A percentile compares a stretch with the other conserved stretches of the same genome.
phyloP scores from a whole-genome alignment of 106 monocot species.

The Amphibolis antarctica region DNA sequence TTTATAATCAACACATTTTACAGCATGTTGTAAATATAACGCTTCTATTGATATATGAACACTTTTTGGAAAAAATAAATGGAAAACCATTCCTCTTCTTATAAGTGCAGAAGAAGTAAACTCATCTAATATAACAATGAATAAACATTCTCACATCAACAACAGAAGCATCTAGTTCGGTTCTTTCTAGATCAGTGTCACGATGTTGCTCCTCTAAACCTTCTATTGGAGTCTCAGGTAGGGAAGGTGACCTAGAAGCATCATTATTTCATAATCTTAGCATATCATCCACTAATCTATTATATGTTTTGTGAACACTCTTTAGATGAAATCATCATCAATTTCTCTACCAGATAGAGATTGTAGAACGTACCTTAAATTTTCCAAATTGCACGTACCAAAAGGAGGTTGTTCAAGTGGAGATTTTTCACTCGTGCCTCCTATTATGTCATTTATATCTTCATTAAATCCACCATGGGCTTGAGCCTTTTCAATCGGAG shows the following conservation, averaged over 20 bases:
- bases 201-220: slow-evolving; percentile 18
- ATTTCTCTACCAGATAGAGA: slow-evolving; percentile 20
- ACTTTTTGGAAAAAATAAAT: neutral
- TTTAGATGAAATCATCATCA: slow-evolving; percentile 4
- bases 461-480: neutral
- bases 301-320: neutral
- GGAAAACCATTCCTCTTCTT: neutral
- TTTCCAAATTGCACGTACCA: slow-evolving; percentile 1
- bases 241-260: slow-evolving; percentile 5
- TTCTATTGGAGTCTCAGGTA: slow-evolving; percentile 17
- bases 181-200: slow-evolving; percentile 1
- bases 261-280: slow-evolving; percentile 4
- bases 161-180: slow-evolving; percentile 9
- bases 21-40: too few relatives aligned
- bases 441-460: slow-evolving; percentile 8
- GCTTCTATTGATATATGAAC: too few relatives aligned
- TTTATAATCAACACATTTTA: slow-evolving; percentile 4
- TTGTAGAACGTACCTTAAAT: slow-evolving; percentile 8
- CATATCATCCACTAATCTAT: neutral
- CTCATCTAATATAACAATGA: neutral
- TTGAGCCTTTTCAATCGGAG: neutral
- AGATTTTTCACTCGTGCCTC: neutral
- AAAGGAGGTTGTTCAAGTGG: slow-evolving; percentile 23
- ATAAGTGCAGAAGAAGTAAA: neutral
- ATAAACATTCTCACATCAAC: slow-evolving; percentile 32